These are phyloP conservation scores for Exsudoporus floridanus DNA, from an alignment of 1,284 basidiomycete genomes.

Conservation along the genomic window DNA sequence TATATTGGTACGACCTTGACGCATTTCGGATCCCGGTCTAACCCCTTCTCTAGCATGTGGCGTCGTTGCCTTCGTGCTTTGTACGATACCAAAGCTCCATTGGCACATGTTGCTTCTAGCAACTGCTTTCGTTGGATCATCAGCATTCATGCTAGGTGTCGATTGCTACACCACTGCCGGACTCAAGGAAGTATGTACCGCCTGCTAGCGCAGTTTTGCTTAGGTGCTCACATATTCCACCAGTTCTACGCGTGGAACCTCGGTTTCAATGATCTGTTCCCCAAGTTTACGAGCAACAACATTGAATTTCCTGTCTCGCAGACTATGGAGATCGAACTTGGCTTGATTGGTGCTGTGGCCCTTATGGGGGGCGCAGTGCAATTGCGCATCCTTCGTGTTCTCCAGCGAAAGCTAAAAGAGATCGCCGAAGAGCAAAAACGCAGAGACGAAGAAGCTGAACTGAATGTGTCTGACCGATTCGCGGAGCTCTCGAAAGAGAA, in stretches of 20 bases:
- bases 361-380: conserved; percentile 90
- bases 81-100: conserved; percentile 71
- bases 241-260: conserved; percentile 96
- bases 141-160: conserved; percentile 88
- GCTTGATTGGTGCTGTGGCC: conserved; percentile 77
- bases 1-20: conserved; percentile 61
- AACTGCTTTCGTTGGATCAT: conserved; percentile 88
- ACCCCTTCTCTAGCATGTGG: conserved; percentile 44
- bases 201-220: background rate
- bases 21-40: conserved; percentile 11
- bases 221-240: conserved; percentile 6
- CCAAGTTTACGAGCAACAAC: conserved; percentile 63
- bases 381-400: conserved; percentile 77
- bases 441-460: conserved; percentile 74
- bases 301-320: conserved; percentile 83
- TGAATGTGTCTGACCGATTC: conserved; percentile 73
- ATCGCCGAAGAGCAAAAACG: conserved; percentile 75
- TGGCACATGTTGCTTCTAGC: conserved; percentile 79
- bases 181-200: conserved; percentile 75
- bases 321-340: conserved; percentile 92
- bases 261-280: conserved; percentile 79
- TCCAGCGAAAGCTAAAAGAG: conserved; percentile 77
- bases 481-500: conserved; percentile 69
- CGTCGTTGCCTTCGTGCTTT: conserved; percentile 59
- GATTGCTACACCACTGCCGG: conserved; percentile 92